Evolutionary conservation across 148 eudicot genomes (phyloP), one percentile per base, ranked within the genome.

Genomic region (Persicaria maculosa): DNA sequence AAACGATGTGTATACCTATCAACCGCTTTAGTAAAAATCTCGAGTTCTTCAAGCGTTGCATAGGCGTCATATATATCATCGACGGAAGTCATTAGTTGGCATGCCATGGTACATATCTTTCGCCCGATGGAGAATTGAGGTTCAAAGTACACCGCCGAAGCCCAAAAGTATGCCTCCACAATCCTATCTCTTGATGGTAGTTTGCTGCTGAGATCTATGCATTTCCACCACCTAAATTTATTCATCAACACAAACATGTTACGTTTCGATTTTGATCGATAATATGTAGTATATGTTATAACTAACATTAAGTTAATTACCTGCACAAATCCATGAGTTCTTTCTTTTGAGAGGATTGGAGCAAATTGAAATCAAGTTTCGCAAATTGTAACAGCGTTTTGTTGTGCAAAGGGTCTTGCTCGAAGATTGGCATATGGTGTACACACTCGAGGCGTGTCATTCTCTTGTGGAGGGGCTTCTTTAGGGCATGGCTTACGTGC

Each of bases 181-280:
- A 71, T 45, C 40, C 73, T 71, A 69, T 69, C 72, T 69, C 72
- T 69, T 16, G 50, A n/a, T 69, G 73, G 73, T 22, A 85, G 50
- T 70, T 76, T 74, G 36, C 71, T 46, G 9, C 54, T 47, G 2
- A 74, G 25, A 40, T 77, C 75, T 22, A 83, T 36, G 16, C 64
- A 72, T 4, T 82, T 77, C 87, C 85, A 84, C 87, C 89, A 86
- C 79, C 89, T 86, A 48, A 48, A 16, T 52, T 31, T 31, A 3
- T 31, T 31, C 40, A 31, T 31, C 40, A 31, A 31, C 40, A 31
- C 36, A 31, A 31, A 31, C 36, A 31, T 31, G 36, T 31, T 31
- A 31, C 1, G 36, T 0, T 31, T 31, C 40, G 40, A 31, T 0
- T 31, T 31, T 31, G 40, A 31, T 31, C 3, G 40, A 31, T 1